A percentile compares a stretch with the other conserved stretches of the same genome.
Conservation (phyloP, 345 rosid species). For the Syzygium aromaticum region DNA sequence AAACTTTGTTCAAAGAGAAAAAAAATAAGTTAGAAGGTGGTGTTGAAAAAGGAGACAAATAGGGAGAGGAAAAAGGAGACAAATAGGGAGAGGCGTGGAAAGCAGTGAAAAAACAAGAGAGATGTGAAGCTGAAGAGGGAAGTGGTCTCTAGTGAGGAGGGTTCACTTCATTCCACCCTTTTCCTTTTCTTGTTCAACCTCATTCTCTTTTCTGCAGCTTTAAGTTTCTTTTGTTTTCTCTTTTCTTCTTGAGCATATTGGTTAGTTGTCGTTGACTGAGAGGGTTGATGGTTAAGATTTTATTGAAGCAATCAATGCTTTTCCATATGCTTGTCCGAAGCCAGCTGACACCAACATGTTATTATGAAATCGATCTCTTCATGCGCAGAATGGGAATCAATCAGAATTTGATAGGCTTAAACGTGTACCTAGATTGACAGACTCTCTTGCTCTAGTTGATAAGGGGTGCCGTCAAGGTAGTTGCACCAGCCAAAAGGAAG, state of each 20-base stretch:
- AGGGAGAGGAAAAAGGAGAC: neutral
- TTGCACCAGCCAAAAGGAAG: neutral
- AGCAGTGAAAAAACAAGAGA: neutral
- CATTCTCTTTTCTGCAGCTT: constrained; percentile 4
- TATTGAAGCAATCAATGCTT: constrained; percentile 25
- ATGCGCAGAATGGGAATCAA: neutral
- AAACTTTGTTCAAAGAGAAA: neutral
- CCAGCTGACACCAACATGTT: neutral
- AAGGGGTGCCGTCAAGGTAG: neutral
- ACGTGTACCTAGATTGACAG: neutral
- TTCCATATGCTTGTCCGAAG: neutral
- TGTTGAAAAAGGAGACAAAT: neutral
- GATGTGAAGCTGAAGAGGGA: neutral
- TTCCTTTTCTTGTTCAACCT: neutral
- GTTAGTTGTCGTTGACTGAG: constrained; percentile 22
- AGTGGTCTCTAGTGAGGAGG: neutral
- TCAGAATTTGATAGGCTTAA: neutral
- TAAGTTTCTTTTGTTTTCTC: neutral
- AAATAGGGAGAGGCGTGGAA: neutral
- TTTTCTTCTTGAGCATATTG: constrained; percentile 6
- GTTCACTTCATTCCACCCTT: neutral
- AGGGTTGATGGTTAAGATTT: constrained; percentile 24
- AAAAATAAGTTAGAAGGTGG: neutral
- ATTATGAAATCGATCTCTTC: neutral
- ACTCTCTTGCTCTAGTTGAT: neutral